phyloP scores from a whole-genome alignment of 257 asterid genomes.

The Gentiana dahurica region DNA sequence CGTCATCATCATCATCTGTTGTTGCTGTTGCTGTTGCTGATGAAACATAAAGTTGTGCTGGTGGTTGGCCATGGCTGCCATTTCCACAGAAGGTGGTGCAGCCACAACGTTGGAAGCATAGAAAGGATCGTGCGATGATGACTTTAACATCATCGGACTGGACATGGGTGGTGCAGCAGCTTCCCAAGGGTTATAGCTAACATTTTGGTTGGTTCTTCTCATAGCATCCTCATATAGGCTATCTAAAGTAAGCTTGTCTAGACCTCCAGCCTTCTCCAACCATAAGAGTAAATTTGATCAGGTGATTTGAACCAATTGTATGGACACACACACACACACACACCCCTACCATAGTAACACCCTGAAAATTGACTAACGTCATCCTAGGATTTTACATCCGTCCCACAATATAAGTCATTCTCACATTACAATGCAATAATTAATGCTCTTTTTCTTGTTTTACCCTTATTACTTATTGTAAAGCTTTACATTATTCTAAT shows the following conservation, averaged over 20 bases:
- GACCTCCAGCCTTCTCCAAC: constrained; percentile 68
- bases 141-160: constrained; percentile 28
- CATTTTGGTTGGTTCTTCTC: constrained; percentile 60
- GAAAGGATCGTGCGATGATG: constrained; percentile 53
- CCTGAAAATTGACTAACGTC: too few relatives aligned
- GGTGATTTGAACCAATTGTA: too few relatives aligned
- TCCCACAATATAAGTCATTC: too few relatives aligned
- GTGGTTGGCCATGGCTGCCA: constrained; percentile 61
- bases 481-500: too few relatives aligned
- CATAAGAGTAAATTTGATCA: not conserved
- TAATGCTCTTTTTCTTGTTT: too few relatives aligned
- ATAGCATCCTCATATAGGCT: constrained; percentile 93
- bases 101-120: constrained; percentile 52
- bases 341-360: too few relatives aligned
- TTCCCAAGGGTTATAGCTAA: constrained; percentile 93
- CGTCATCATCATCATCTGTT: constrained; percentile 19
- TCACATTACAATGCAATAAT: too few relatives aligned
- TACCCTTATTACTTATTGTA: too few relatives aligned
- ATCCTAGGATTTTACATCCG: too few relatives aligned
- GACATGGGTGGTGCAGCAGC: constrained; percentile 24
- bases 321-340: too few relatives aligned
- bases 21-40: constrained; percentile 33
- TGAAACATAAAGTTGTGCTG: constrained; percentile 47
- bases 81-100: constrained; percentile 62
- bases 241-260: constrained; percentile 79